Base-by-base conservation (phyloP, 345 rosid species). In the Pistacia vera region DNA sequence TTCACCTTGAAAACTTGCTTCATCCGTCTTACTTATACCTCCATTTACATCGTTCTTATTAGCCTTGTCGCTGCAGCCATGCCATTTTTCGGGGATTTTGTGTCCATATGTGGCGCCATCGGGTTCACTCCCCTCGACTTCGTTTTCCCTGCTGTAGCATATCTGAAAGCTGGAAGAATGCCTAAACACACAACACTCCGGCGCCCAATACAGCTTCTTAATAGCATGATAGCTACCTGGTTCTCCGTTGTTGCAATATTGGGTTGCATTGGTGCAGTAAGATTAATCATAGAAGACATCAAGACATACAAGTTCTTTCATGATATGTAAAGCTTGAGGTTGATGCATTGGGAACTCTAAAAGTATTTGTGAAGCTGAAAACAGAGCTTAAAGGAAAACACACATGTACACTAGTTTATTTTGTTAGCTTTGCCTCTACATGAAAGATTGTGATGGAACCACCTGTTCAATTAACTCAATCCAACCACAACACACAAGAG, bases 51-150 rank as follows among this genome's bases (percentile, higher is more conserved):
- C 35, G 79, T 60, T 48, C 54, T 78, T 11, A 74, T 86, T 44
- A 85, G 86, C 17, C 78, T 81, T 1, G 63, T 73, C 7, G 86
- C 90, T 4, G 82, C 86, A 7, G 87, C 88, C 10, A 76, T 86
- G 87, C 90, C 90, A 1, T 86, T 83, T 54, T 88, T 86, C 0
- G 87, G 86, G 35, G 88, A 88, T 71, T 88, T 86, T 22, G 87
- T 88, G 67, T 80, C 92, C 54, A 85, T 83, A 64, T 86, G 90
- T 30, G 90, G 92, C 1, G 90, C 92, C 58, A 74, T 88, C 2
- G 88, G 90, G 46, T 86, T 88, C 68, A 86, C 88, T 30, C 92
- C 90, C 0, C 81, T 84, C 22, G 92, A 88, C 76, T 88, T 88
- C 54, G 84, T 88, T 48, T 82, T 88, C 80, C 92, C 92, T n/a